A percentile compares a stretch with the other conserved stretches of the same genome.
Conservation (phyloP, 75 land plant species). For the Sequoiadendron giganteum region DNA sequence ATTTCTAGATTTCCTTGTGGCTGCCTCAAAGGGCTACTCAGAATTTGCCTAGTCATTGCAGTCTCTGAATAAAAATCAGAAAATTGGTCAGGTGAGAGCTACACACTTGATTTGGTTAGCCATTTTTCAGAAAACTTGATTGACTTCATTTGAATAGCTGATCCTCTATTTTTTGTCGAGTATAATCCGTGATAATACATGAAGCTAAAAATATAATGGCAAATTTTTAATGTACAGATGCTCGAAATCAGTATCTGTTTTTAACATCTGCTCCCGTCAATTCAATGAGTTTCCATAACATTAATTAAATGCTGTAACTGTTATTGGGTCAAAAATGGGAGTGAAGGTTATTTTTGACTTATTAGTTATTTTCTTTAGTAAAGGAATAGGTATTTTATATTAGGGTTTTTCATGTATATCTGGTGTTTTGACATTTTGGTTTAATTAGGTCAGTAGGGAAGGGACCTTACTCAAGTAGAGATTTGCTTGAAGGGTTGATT, state of each 20-base stretch:
- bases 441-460: background rate
- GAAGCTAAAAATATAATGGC: background rate
- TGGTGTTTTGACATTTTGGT: background rate
- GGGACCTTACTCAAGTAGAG: background rate
- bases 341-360: no score
- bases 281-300: background rate
- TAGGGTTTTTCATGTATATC: background rate
- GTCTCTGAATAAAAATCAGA: background rate
- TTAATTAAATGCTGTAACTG: background rate
- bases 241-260: background rate
- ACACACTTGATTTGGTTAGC: background rate
- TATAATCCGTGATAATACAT: background rate
- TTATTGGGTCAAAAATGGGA: background rate
- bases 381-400: background rate
- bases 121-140: background rate
- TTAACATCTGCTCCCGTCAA: background rate
- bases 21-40: background rate
- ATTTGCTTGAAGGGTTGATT: background rate
- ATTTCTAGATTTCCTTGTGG: no score
- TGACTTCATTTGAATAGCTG: background rate
- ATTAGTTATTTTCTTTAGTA: background rate
- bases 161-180: background rate
- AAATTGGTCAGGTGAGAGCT: background rate
- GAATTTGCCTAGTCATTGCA: background rate
- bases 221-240: background rate